Evolutionary conservation across 495 filamentous ascomycete species (phyloP).

Genomic region (Penicillium psychrofluorescens): DNA sequence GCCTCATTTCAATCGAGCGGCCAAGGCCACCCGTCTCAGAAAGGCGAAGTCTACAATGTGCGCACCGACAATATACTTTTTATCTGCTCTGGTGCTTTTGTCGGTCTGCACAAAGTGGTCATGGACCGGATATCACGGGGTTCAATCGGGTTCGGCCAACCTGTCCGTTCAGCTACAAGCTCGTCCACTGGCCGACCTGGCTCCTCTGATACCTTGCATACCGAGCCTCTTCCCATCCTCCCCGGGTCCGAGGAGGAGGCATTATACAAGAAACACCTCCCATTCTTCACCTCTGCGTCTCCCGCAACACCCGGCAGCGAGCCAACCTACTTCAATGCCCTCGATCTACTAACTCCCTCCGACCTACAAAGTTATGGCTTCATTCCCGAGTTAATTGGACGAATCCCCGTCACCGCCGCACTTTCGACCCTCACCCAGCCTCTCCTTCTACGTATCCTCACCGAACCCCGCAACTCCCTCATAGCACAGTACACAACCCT

Average conservation of each 20-base stretch:
- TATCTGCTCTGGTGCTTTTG: slow-evolving; percentile 91
- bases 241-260: slow-evolving; percentile 50
- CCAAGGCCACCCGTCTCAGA: slow-evolving; percentile 40
- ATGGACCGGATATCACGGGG: slow-evolving; percentile 79
- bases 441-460: slow-evolving; percentile 79
- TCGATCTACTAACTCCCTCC: slow-evolving; percentile 71
- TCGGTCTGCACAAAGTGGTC: slow-evolving; percentile 83
- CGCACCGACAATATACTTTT: slow-evolving; percentile 96
- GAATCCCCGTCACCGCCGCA: slow-evolving; percentile 81
- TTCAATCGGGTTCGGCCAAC: slow-evolving; percentile 86
- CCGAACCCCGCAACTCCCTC: slow-evolving; percentile 82
- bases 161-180: slow-evolving; percentile 48
- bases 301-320: slow-evolving; percentile 23
- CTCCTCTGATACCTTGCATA: slow-evolving; percentile 18
- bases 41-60: slow-evolving; percentile 82
- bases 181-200: slow-evolving; percentile 13
- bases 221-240: slow-evolving; percentile 39
- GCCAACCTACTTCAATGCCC: slow-evolving; percentile 59
- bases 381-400: slow-evolving; percentile 89
- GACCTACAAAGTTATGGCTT: slow-evolving; percentile 90
- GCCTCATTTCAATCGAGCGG: slow-evolving; percentile 28
- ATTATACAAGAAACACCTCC: slow-evolving; percentile 60
- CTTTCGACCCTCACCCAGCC: slow-evolving; percentile 72
- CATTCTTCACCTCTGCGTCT: slow-evolving; percentile 50
- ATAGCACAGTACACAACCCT: slow-evolving; percentile 79